Evolutionary conservation across 169 alveolate species (phyloP).

Genomic region (Perkinsus olseni): DNA sequence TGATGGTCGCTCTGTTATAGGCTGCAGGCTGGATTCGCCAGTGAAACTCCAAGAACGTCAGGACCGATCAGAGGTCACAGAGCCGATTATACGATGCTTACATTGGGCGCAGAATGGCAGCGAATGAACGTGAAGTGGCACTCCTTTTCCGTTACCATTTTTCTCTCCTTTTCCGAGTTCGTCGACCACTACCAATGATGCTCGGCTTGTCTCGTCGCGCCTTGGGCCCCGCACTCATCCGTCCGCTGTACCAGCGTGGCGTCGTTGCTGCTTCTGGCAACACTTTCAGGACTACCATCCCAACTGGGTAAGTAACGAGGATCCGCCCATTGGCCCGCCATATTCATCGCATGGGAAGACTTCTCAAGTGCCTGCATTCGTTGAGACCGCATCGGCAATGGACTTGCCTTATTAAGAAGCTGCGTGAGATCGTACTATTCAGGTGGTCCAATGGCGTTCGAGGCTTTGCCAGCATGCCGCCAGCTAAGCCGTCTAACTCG

Average conservation of each 20-base stretch:
- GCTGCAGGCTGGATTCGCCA: no score
- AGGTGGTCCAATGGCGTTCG: neutral
- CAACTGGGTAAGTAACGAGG: neutral
- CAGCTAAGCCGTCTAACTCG: neutral
- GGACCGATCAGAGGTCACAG: no score
- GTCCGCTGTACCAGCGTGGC: neutral
- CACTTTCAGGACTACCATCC: neutral
- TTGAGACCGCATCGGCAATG: no score
- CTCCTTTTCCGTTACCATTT: neutral
- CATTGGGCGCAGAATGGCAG: no score
- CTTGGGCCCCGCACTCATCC: neutral
- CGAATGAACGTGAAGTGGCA: no score
- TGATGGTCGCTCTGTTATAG: no score
- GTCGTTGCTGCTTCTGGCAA: neutral
- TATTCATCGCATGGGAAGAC: no score
- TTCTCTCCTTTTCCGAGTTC: neutral
- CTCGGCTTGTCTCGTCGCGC: neutral
- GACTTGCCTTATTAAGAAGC: no score
- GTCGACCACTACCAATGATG: neutral
- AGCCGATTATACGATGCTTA: no score
- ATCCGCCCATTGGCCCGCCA: no score
- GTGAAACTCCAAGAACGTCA: no score
- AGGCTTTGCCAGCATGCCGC: neutral
- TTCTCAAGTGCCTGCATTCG: no score
- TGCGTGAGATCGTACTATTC: neutral